phyloP scores from a whole-genome alignment of 805 yeast species.

The Myxozyma nipponensis region DNA sequence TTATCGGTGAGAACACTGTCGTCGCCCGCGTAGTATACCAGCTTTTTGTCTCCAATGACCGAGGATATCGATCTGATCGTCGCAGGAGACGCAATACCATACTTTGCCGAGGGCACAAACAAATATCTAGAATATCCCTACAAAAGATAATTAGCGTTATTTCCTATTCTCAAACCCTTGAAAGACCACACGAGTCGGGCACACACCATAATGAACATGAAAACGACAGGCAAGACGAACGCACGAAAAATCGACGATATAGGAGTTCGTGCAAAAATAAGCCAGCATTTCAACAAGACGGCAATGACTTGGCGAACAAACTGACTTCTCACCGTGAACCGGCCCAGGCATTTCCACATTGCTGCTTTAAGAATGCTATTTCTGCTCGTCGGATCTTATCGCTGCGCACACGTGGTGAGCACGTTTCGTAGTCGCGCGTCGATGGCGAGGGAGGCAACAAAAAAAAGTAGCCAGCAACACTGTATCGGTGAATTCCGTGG shows the following conservation, averaged over 20 bases:
- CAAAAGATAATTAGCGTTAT: neutral
- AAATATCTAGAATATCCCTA: conserved; percentile 17
- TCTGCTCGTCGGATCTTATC: too few species aligned
- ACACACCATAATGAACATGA: conserved; percentile 16
- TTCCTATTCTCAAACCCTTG: neutral
- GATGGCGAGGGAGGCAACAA: too few species aligned
- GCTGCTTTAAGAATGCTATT: too few species aligned
- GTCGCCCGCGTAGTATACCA: conserved; percentile 31
- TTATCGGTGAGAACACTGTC: conserved; percentile 28
- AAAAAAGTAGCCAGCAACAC: too few species aligned
- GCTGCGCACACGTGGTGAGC: too few species aligned
- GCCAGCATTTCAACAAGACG: conserved; percentile 16
- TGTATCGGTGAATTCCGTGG: too few species aligned
- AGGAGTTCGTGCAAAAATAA: conserved; percentile 21
- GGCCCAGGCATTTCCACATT: too few species aligned
- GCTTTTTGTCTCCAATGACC: conserved; percentile 29
- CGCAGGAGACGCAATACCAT: conserved; percentile 34
- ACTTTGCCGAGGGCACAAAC: conserved; percentile 28
- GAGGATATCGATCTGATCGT: conserved; percentile 27
- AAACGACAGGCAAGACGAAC: conserved; percentile 34
- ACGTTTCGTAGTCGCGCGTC: too few species aligned
- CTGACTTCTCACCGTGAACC: too few species aligned
- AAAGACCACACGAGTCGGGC: too few species aligned
- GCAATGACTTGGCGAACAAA: conserved; percentile 23
- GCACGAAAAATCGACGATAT: conserved; percentile 31